phyloP scores from a whole-genome alignment of 2,329 filamentous ascomycete genomes.

The Talaromyces sp. region DNA sequence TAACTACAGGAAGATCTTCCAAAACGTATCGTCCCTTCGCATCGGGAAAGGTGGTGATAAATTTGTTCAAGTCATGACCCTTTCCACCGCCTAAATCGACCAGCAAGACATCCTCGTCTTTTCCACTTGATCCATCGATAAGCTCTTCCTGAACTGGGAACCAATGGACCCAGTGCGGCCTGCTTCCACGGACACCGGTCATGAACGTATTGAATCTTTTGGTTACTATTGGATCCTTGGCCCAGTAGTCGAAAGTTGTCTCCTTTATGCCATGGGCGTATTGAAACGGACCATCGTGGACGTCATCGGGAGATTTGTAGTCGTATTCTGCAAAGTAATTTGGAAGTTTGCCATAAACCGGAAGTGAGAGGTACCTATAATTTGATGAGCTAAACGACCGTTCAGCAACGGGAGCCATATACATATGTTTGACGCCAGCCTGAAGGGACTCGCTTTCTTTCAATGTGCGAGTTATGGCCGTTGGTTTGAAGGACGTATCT shows the following conservation, averaged over 20 bases:
- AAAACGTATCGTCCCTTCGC: conserved; percentile 45
- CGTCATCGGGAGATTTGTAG: conserved; percentile 18
- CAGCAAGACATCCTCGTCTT: conserved; percentile 19
- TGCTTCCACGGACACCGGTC: conserved; percentile 20
- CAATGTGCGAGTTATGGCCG: conserved; percentile 11
- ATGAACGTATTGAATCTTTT: conserved; percentile 26
- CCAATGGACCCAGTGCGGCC: conserved; percentile 23
- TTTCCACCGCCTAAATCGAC: conserved; percentile 32
- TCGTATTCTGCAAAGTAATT: conserved; percentile 7
- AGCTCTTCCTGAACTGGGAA: conserved; percentile 25
- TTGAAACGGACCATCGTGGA: conserved; percentile 22
- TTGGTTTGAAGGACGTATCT: conserved; percentile 9
- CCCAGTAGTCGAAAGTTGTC: conserved; percentile 21
- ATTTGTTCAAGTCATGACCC: conserved; percentile 21
- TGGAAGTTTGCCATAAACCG: conserved; percentile 16
- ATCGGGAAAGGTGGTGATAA: conserved; percentile 36
- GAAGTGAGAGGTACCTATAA: neutral
- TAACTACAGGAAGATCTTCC: conserved; percentile 48
- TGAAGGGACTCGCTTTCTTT: conserved; percentile 10
- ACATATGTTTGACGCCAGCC: conserved; percentile 15
- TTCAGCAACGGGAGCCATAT: neutral
- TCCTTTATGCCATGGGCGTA: conserved; percentile 19
- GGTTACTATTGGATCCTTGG: conserved; percentile 15
- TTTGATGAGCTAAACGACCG: neutral
- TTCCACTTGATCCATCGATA: conserved; percentile 17